Percentiles rank a stretch among this genome's conserved stretches.
phyloP scores from a whole-genome alignment of 495 filamentous ascomycete species.

The Lepraria neglecta region DNA sequence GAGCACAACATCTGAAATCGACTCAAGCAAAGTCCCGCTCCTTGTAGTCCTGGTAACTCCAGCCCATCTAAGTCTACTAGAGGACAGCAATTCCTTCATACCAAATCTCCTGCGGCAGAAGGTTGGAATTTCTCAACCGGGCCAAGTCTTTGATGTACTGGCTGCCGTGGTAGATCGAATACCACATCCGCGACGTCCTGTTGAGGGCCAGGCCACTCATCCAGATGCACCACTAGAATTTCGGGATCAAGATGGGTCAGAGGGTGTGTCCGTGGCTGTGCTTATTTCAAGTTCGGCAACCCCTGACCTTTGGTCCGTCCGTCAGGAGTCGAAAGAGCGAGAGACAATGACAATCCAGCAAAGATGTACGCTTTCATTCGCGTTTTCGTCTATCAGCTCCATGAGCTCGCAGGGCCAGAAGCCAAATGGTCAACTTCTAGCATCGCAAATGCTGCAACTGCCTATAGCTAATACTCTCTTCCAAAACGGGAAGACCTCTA shows the following conservation, averaged over 20 bases:
- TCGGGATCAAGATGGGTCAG: slow-evolving; percentile 8
- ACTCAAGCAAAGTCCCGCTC: slow-evolving; percentile 15
- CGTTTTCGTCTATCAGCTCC: not conserved
- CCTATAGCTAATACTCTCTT: slow-evolving; percentile 77
- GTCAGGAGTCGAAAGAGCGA: not conserved
- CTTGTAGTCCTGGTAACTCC: slow-evolving; percentile 26
- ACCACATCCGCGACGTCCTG: slow-evolving; percentile 11
- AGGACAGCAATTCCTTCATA: slow-evolving; percentile 20
- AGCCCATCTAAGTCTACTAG: slow-evolving; percentile 18
- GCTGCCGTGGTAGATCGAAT: slow-evolving; percentile 27
- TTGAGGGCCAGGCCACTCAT: not conserved
- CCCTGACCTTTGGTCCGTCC: slow-evolving; percentile 24
- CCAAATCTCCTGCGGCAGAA: slow-evolving; percentile 15
- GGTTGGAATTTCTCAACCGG: not conserved
- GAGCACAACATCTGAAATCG: not conserved
- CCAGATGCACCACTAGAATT: not conserved
- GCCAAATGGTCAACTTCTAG: not conserved
- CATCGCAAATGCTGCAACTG: slow-evolving; percentile 31
- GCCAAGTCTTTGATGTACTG: slow-evolving; percentile 23
- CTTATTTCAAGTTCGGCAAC: slow-evolving; percentile 21
- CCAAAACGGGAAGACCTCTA: slow-evolving; percentile 58
- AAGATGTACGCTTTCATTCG: slow-evolving; percentile 18
- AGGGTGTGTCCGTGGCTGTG: slow-evolving; percentile 25
- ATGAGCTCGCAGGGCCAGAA: not conserved
- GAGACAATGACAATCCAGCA: slow-evolving; percentile 19